Evolutionary conservation across 73 alveolate species (phyloP).

Genomic region (Paramecium sonneborni): DNA sequence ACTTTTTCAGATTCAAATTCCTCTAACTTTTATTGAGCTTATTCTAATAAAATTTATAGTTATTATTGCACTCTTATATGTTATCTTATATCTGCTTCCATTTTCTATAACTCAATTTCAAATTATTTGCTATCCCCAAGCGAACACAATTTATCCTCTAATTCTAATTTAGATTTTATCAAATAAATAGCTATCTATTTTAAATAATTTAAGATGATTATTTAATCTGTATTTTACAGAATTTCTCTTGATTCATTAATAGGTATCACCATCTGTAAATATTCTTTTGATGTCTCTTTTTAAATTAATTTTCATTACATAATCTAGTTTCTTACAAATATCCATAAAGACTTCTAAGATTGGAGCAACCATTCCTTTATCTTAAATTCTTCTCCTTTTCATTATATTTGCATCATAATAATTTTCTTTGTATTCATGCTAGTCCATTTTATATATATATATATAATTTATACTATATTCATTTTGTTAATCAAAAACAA

Average conservation of each 20-base stretch:
- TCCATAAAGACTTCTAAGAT: conserved; percentile 10
- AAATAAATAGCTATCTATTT: conserved; percentile 26
- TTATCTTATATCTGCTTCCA: conserved; percentile 31
- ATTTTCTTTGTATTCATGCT: background rate
- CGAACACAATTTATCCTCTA: conserved; percentile 18
- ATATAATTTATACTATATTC: background rate
- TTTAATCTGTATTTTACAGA: background rate
- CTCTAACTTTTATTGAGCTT: background rate
- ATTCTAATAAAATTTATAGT: background rate
- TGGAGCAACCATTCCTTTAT: background rate
- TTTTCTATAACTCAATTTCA: background rate
- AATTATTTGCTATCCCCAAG: background rate
- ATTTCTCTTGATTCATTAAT: conserved; percentile 37
- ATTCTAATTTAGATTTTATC: conserved; percentile 38
- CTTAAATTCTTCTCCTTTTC: background rate
- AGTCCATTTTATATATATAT: background rate
- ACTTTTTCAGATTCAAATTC: conserved; percentile 16
- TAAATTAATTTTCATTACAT: background rate
- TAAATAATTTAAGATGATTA: conserved; percentile 2
- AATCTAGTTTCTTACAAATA: conserved; percentile 23
- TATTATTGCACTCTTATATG: conserved; percentile 37
- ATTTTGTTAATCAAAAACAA: background rate
- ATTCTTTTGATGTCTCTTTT: conserved; percentile 8
- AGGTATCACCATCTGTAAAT: conserved; percentile 39
- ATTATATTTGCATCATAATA: conserved; percentile 6